Evolutionary conservation across 805 yeast genomes (phyloP).

Genomic region (Zygotorulaspora florentina): DNA sequence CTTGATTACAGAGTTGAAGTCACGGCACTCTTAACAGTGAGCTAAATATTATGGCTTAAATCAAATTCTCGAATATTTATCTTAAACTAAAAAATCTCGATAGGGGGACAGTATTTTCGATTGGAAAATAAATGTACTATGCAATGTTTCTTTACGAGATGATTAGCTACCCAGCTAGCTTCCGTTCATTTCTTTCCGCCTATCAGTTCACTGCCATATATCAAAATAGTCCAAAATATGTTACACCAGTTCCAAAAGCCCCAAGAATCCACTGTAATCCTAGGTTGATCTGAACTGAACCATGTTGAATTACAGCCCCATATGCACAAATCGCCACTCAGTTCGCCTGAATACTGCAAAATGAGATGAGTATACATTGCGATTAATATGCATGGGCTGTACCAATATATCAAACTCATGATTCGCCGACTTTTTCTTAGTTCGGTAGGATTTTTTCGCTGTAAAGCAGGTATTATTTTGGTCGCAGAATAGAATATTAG

Average conservation of each 20-base stretch:
- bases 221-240: constrained; percentile 70
- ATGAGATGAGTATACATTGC: constrained; percentile 93
- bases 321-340: constrained; percentile 56
- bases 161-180: background rate
- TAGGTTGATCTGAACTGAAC: constrained; percentile 25
- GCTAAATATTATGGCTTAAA: background rate
- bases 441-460: constrained; percentile 30
- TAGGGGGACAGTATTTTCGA: background rate
- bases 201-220: constrained; percentile 74
- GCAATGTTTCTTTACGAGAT: background rate
- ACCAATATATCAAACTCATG: constrained; percentile 68
- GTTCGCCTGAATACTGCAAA: constrained; percentile 79
- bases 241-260: constrained; percentile 98
- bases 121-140: background rate
- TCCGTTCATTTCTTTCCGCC: constrained; percentile 24
- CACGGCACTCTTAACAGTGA: background rate
- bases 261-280: constrained; percentile 61
- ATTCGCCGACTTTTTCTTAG: constrained; percentile 30
- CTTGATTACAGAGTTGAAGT: background rate
- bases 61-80: background rate
- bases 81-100: background rate
- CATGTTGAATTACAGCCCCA: constrained; percentile 48
- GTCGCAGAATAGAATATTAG: constrained; percentile 89
- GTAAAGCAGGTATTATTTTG: constrained; percentile 81
- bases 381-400: constrained; percentile 88